Base-by-base conservation (phyloP, 202 grass and related monocot species). In the Tripidium arundinaceum region DNA sequence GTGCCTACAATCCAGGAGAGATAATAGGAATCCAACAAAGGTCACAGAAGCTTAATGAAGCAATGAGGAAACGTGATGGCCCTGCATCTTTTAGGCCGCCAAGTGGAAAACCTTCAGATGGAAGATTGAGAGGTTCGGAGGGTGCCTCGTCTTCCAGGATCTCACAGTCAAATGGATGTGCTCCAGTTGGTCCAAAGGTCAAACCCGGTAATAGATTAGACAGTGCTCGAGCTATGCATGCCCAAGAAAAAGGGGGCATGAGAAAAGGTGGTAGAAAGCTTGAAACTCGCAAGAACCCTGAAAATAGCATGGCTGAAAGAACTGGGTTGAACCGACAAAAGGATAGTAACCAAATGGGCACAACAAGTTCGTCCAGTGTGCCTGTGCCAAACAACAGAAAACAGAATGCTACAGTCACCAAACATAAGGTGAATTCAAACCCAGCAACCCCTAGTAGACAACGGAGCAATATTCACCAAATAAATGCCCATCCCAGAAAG, bases 321-420 rank as follows among this genome's bases (percentile, higher is more conserved):
- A 78, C 65, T 77, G 75, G 49, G 25, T 29, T 33, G 26, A 81
- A 59, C 82, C 37, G 74, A 58, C 78, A 65, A 68, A 89, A 76
- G 76, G 76, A 61, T 40, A 81, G 19, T 62, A 83, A 62, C 24
- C 87, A 78, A 80, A 59, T 26, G 62, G 75, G 6, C 60, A 68
- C 5, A 55, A 5, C 37, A 54, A 83, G 49, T 45, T 84, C 82
- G 0, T 85, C 81, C 64, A 78, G 65, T 55, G 65, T 85, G 45
- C 85, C 55, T 43, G 79, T 74, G 84, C 87, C 87, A 82, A 96
- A 93, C 64, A 93, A 87, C 68, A 87, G 71, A 76, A 97, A 84
- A 71, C 86, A 87, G 77, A 93, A 91, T 75, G 38, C 69, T 16
- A 36, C 66, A 24, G 64, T 34, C 38, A 46, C 41, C 62, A 87